phyloP scores from a whole-genome alignment of 805 yeast genomes.

The Kuraishia piskuri region DNA sequence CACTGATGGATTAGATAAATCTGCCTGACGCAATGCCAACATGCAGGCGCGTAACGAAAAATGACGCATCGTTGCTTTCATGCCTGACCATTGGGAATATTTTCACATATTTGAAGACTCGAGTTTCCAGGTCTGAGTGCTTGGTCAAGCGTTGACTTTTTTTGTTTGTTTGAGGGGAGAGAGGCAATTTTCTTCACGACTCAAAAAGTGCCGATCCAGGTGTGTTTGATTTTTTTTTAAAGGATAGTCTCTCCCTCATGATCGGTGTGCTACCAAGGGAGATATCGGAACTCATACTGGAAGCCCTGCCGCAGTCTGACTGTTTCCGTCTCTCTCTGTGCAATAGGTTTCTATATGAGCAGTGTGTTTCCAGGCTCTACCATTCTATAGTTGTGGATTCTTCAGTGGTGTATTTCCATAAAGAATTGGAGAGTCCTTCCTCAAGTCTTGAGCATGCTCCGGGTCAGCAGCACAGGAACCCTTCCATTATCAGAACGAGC shows the following conservation, averaged over 20 bases:
- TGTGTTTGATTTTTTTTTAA: too few relatives aligned
- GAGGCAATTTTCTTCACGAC: too few relatives aligned
- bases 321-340: constrained; percentile 15
- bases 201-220: too few relatives aligned
- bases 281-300: constrained; percentile 10
- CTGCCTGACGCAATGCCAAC: neutral
- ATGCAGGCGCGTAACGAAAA: neutral
- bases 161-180: too few relatives aligned
- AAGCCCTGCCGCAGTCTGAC: constrained; percentile 14
- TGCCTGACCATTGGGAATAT: neutral
- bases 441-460: constrained; percentile 8
- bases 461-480: neutral
- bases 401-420: constrained; percentile 13
- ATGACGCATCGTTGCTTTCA: neutral
- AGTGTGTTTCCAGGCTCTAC: constrained; percentile 12
- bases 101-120: too few relatives aligned
- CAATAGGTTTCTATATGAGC: constrained; percentile 7
- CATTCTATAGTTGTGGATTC: constrained; percentile 16
- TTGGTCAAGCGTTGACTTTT: too few relatives aligned
- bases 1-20: neutral
- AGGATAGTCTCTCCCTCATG: constrained; percentile 10
- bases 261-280: constrained; percentile 17
- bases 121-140: too few relatives aligned
- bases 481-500: constrained; percentile 12
- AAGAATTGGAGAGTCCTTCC: constrained; percentile 10